Evolutionary conservation across 306 rosid genomes (phyloP), one percentile per base, ranked within the genome.

Genomic region (Fragaria vesca): DNA sequence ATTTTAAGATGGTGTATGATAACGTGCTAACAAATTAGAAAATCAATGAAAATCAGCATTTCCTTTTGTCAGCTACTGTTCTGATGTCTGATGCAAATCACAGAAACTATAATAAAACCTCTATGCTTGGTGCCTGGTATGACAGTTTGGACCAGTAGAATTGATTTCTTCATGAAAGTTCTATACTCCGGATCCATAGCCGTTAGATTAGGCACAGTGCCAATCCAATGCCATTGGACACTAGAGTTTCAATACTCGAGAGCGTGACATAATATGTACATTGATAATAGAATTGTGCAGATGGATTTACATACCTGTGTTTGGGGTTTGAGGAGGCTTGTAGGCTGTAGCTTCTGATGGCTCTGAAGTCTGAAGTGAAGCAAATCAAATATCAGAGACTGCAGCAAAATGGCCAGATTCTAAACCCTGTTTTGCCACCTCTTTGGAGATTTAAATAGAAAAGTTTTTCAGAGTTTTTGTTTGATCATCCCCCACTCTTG

Each of bases 21-120:
- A 84, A 79, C 81, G 57, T 83, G 75, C 88, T 88, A 88, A 84
- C 89, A 79, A 71, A 46, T 70, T 81, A 83, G 83, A 75, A 74
- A 73, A 45, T 79, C 61, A 79, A 80, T 85, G 75, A 78, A 81
- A 42, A 69, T 61, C 67, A 38, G 47, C 24, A 54, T 73, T 79
- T 78, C 58, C 43, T 68, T 68, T 69, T 72, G 79, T 82, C 66
- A 77, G 47, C 69, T 26, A 63, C 54, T 74, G 42, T 11, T 46
- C 50, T 45, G 73, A 16, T 43, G 45, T 46, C 50, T 45, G 73
- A 16, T 43, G 45, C 43, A 43, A 38, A 45, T 34, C 45, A 58
- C 52, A 54, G n/a, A 45, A 3, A 48, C 12, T 61, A 61, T 24
- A 10, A 50, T 5, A 34, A n/a, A 20, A 36, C 24, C 74, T 5